Percentiles rank a stretch among this genome's conserved stretches.
Conservation (phyloP, 164 flowering plant species). For the Vitis riparia region DNA sequence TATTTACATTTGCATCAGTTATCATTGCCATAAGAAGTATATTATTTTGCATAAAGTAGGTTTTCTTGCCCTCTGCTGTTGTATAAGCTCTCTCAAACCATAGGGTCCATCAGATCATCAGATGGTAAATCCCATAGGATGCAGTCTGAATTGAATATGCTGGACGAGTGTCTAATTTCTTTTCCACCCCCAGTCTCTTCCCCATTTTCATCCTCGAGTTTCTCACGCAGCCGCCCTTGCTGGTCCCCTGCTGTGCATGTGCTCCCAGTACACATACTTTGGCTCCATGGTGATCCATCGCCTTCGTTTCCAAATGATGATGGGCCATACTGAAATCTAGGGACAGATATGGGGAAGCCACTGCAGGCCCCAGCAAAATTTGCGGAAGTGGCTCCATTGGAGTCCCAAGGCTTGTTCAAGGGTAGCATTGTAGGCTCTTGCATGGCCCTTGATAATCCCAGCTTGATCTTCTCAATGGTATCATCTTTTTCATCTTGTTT, state of each 20-base stretch:
- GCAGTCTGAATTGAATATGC: slow-evolving; percentile 65
- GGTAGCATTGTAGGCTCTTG: slow-evolving; percentile 50
- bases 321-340: slow-evolving; percentile 57
- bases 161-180: slow-evolving; percentile 31
- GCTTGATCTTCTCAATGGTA: slow-evolving; percentile 65
- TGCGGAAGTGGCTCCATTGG: slow-evolving; percentile 34
- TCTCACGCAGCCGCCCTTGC: slow-evolving; percentile 39
- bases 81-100: slow-evolving; percentile 31
- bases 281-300: slow-evolving; percentile 78
- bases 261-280: slow-evolving; percentile 77
- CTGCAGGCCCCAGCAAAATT: slow-evolving; percentile 37
- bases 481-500: slow-evolving; percentile 53
- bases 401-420: slow-evolving; percentile 52
- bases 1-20: slow-evolving; percentile 26
- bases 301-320: slow-evolving; percentile 53
- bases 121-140: slow-evolving; percentile 83
- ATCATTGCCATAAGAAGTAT: slow-evolving; percentile 4
- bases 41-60: slow-evolving; percentile 5
- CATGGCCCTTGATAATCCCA: slow-evolving; percentile 73
- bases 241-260: slow-evolving; percentile 70
- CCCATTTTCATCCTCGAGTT: slow-evolving; percentile 49
- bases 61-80: background rate
- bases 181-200: slow-evolving; percentile 58
- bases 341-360: slow-evolving; percentile 30
- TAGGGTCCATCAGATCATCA: slow-evolving; percentile 74